Evolutionary conservation across 768 basidiomycete genomes (phyloP).

Genomic region (Termitomyces bulborhizus): DNA sequence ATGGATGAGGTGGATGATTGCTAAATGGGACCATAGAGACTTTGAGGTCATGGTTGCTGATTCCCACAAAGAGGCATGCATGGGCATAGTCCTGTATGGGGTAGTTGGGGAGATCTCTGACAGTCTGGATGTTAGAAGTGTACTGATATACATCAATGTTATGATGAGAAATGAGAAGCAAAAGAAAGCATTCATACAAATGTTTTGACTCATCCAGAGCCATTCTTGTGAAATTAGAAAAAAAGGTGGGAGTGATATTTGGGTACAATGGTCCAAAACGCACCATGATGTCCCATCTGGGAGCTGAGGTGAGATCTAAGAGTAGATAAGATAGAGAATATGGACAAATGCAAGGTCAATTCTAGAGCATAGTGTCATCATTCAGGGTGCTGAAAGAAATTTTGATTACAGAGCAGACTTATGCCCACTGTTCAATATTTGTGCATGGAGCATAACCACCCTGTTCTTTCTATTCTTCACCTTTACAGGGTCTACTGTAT

Average conservation of each 20-base stretch:
- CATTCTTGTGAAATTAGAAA: constrained; percentile 78
- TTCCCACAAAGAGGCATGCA: constrained; percentile 79
- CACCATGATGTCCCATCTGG: constrained; percentile 79
- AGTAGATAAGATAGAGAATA: not conserved
- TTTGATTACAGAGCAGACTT: constrained; percentile 25
- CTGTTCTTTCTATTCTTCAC: constrained; percentile 56
- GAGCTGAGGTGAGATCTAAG: not conserved
- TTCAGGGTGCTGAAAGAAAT: not conserved
- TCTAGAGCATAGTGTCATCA: constrained; percentile 21
- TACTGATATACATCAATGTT: constrained; percentile 19
- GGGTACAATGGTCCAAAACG: constrained; percentile 60
- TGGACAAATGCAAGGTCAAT: constrained; percentile 66
- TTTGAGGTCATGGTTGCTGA: constrained; percentile 62
- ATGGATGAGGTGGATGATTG: constrained; percentile 82
- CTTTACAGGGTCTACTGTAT: constrained; percentile 55
- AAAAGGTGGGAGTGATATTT: constrained; percentile 67
- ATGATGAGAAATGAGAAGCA: not conserved
- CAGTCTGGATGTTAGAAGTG: constrained; percentile 58
- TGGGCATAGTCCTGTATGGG: constrained; percentile 66
- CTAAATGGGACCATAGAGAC: constrained; percentile 65
- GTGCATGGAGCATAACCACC: constrained; percentile 75
- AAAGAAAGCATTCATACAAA: constrained; percentile 34
- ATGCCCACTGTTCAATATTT: constrained; percentile 89
- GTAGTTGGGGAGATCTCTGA: constrained; percentile 55
- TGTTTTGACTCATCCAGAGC: constrained; percentile 86